Evolutionary conservation across 148 eudicot species (phyloP).

Genomic region (Camellia granthamiana): DNA sequence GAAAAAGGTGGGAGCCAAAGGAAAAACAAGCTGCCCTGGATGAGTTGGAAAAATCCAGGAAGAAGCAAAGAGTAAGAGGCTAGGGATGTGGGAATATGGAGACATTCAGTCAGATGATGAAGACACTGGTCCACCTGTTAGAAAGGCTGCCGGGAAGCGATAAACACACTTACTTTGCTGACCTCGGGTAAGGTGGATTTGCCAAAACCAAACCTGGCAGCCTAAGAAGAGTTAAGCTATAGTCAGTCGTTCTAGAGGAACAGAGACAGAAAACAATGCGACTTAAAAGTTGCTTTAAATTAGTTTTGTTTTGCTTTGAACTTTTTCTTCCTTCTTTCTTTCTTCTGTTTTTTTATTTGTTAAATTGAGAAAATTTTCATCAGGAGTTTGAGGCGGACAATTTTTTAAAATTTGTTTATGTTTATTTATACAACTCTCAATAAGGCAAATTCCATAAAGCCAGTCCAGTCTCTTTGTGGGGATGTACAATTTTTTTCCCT

Average conservation of each 20-base stretch:
- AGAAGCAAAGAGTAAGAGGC: slow-evolving; percentile 59
- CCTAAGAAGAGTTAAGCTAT: slow-evolving; percentile 4
- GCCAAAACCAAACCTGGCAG: background rate
- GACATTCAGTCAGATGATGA: slow-evolving; percentile 91
- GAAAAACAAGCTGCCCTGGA: slow-evolving; percentile 57
- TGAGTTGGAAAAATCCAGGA: slow-evolving; percentile 67
- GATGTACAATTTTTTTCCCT: background rate
- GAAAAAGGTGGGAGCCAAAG: slow-evolving; percentile 58
- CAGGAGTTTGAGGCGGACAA: slow-evolving; percentile 18
- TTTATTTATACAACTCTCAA: slow-evolving; percentile 6
- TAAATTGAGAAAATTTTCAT: slow-evolving; percentile 10
- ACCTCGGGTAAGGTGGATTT: background rate
- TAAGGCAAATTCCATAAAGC: background rate
- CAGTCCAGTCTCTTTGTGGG: background rate
- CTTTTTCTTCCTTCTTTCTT: background rate
- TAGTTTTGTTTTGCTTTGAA: background rate
- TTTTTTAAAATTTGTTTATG: background rate
- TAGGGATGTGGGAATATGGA: slow-evolving; percentile 93
- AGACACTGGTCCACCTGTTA: slow-evolving; percentile 60
- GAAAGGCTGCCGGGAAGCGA: slow-evolving; percentile 70
- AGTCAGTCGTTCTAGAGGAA: background rate
- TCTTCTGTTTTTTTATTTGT: background rate
- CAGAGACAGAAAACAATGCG: background rate
- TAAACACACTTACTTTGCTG: slow-evolving; percentile 22
- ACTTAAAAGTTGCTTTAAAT: slow-evolving; percentile 9